Conservation (phyloP, 2,329 filamentous ascomycete species). For the Tolypocladium nubicola region DNA sequence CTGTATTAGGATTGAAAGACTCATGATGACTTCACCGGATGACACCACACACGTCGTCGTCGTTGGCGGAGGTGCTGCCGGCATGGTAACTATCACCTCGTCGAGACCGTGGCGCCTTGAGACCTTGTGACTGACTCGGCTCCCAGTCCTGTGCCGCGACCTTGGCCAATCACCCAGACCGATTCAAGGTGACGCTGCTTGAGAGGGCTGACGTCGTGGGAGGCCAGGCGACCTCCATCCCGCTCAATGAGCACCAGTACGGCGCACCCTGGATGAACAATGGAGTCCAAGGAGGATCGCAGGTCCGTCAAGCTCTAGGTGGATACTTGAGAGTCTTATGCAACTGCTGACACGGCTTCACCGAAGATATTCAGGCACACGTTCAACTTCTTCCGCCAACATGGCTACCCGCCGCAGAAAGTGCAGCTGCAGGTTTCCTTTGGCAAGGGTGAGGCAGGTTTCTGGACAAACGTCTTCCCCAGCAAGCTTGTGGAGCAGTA, state of each 20-base stretch:
- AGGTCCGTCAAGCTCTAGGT: conserved; percentile 9
- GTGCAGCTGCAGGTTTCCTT: conserved; percentile 54
- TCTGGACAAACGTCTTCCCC: conserved; percentile 58
- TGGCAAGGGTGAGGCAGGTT: conserved; percentile 44
- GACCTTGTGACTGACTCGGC: not conserved
- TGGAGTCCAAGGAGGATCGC: conserved; percentile 49
- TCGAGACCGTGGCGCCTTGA: not conserved
- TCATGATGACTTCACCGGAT: conserved; percentile 1
- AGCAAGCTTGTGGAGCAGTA: conserved; percentile 46
- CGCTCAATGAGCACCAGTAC: conserved; percentile 43
- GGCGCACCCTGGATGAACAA: conserved; percentile 52
- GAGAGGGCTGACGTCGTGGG: conserved; percentile 48
- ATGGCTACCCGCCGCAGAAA: conserved; percentile 44
- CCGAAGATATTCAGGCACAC: conserved; percentile 56
- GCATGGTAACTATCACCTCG: conserved; percentile 33
- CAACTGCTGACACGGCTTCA: not conserved
- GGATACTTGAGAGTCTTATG: not conserved
- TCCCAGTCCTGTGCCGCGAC: conserved; percentile 53
- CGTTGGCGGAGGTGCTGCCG: conserved; percentile 52
- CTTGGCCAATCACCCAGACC: conserved; percentile 52
- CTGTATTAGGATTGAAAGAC: not conserved
- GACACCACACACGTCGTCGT: conserved; percentile 36
- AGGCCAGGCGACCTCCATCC: conserved; percentile 50
- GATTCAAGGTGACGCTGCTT: conserved; percentile 54
- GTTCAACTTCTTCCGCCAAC: conserved; percentile 51